A percentile compares a stretch with the other conserved stretches of the same genome.
Evolutionary conservation across 2,329 filamentous ascomycete species (phyloP).

Genomic region (Cryphonectria naterciae): DNA sequence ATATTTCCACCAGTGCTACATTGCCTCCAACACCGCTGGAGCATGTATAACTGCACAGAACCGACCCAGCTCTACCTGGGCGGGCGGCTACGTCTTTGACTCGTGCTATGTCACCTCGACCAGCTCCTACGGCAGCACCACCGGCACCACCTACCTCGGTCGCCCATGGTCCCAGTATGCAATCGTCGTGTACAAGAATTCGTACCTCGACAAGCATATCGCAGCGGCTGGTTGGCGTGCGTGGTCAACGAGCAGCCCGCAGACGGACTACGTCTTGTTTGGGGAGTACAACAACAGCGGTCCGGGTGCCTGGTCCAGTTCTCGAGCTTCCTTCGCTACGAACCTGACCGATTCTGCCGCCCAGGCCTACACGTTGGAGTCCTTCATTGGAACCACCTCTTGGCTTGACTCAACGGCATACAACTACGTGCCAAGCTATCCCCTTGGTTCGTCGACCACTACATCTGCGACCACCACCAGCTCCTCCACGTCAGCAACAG

Average conservation of each 20-base stretch:
- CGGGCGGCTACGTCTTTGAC: conserved; percentile 41
- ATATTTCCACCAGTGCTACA: conserved; percentile 43
- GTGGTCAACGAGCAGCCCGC: conserved; percentile 39
- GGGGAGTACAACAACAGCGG: conserved; percentile 40
- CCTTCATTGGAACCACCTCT: conserved; percentile 45
- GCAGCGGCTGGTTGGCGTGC: conserved; percentile 38
- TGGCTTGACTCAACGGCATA: conserved; percentile 49
- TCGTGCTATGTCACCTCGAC: conserved; percentile 35
- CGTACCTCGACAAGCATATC: conserved; percentile 41
- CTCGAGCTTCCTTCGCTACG: conserved; percentile 41
- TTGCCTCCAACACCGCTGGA: conserved; percentile 41
- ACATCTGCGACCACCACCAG: conserved; percentile 32
- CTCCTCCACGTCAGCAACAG: conserved; percentile 35
- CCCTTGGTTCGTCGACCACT: conserved; percentile 26
- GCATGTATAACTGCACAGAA: conserved; percentile 41
- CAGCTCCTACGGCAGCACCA: conserved; percentile 27
- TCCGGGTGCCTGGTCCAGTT: conserved; percentile 39
- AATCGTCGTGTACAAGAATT: conserved; percentile 41
- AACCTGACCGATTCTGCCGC: conserved; percentile 41
- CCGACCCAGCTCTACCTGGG: conserved; percentile 35
- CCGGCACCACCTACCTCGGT: conserved; percentile 34
- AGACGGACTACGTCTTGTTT: conserved; percentile 41
- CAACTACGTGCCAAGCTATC: conserved; percentile 42
- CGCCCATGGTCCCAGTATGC: conserved; percentile 36
- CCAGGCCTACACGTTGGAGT: conserved; percentile 40